Percentiles rank a stretch among this genome's conserved stretches.
phyloP scores from a whole-genome alignment of 2,329 filamentous ascomycete genomes.

The Cercospora zeae-maydis region DNA sequence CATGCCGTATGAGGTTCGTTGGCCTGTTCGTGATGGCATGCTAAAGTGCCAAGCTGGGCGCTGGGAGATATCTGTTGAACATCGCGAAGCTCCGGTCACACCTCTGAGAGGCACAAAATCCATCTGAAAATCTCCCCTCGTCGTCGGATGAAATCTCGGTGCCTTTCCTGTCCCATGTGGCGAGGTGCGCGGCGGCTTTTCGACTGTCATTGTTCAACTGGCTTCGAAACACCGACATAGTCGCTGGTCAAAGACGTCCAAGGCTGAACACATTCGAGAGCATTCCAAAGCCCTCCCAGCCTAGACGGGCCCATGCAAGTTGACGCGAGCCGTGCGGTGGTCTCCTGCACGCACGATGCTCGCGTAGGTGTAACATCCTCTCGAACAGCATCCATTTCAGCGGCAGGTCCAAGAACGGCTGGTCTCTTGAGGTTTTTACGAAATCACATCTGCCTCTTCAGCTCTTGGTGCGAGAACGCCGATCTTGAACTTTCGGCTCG shows the following conservation, averaged over 20 bases:
- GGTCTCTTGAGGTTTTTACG: neutral
- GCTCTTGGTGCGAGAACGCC: neutral
- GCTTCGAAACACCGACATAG: neutral
- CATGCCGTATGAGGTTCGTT: neutral
- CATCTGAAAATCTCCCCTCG: neutral
- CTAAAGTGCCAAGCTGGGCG: neutral
- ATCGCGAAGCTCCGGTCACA: neutral
- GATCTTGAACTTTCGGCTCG: neutral
- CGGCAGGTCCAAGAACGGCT: neutral
- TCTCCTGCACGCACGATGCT: neutral
- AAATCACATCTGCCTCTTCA: neutral
- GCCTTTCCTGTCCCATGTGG: neutral
- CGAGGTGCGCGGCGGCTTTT: neutral
- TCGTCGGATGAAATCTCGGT: neutral
- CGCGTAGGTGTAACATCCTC: neutral
- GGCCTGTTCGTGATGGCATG: neutral
- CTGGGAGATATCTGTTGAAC: neutral
- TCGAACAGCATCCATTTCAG: neutral
- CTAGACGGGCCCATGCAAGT: neutral
- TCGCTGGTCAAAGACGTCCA: neutral
- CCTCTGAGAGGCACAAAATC: neutral
- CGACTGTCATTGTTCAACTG: too few species aligned
- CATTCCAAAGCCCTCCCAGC: neutral
- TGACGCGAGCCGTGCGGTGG: neutral
- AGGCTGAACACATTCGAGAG: neutral